A percentile compares a stretch with the other conserved stretches of the same genome.
phyloP scores from a whole-genome alignment of 73 alveolate species.

The Paramecium biaurelia region DNA sequence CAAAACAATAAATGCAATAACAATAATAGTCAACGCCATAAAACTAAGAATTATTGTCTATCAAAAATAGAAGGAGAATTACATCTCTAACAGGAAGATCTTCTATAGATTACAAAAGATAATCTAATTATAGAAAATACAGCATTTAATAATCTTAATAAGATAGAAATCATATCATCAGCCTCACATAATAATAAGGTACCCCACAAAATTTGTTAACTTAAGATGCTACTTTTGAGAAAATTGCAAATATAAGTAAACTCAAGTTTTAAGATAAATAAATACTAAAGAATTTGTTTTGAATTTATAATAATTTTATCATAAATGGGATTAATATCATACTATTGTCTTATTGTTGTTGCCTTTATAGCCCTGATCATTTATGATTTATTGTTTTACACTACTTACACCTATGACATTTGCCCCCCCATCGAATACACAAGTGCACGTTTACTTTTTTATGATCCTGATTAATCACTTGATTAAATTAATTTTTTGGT shows the following conservation, averaged over 20 bases:
- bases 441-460: background rate
- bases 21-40: background rate
- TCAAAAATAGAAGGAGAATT: background rate
- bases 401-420: background rate
- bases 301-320: background rate
- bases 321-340: constrained; percentile 15
- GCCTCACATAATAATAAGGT: background rate
- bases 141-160: background rate
- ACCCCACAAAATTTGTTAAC: background rate
- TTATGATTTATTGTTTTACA: background rate
- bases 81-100: background rate
- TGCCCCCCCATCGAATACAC: constrained; percentile 7
- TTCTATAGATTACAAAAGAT: background rate
- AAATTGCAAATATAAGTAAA: constrained; percentile 35
- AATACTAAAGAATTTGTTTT: background rate
- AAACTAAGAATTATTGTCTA: background rate
- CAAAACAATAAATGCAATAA: background rate
- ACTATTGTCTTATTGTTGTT: background rate
- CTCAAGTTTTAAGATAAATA: background rate
- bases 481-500: background rate
- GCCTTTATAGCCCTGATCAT: constrained; percentile 4
- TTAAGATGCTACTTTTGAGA: constrained; percentile 20
- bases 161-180: background rate
- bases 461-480: background rate
- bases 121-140: background rate